Percentiles rank a stretch among this genome's conserved stretches.
phyloP scores from a whole-genome alignment of 2,329 filamentous ascomycete species.

The Tolypocladium nubicola region DNA sequence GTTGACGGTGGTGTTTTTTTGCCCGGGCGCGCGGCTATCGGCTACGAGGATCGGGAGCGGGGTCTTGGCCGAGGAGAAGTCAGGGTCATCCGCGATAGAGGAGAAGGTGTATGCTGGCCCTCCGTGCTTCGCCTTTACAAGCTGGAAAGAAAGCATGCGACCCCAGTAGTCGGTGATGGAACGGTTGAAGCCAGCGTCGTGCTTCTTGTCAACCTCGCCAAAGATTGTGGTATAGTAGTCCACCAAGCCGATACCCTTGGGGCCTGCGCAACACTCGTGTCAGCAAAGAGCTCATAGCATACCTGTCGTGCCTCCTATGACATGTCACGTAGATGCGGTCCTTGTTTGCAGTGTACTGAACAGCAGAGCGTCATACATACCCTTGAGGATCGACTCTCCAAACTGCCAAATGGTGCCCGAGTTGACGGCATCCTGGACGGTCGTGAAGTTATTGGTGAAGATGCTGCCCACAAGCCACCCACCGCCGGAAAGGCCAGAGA shows the following conservation, averaged over 20 bases:
- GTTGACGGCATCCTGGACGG: slow-evolving; percentile 29
- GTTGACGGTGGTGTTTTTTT: slow-evolving; percentile 36
- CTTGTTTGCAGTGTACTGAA: no score
- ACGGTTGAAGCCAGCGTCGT: slow-evolving; percentile 32
- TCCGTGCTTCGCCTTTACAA: slow-evolving; percentile 66
- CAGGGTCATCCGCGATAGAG: slow-evolving; percentile 40
- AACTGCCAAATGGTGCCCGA: slow-evolving; percentile 29
- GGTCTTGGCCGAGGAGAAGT: slow-evolving; percentile 29
- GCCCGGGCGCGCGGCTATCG: slow-evolving; percentile 33
- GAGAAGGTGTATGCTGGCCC: slow-evolving; percentile 74
- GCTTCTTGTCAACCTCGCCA: slow-evolving; percentile 23
- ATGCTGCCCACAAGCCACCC: slow-evolving; percentile 79
- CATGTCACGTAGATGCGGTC: no score
- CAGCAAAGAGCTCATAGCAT: neutral
- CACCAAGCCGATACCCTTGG: slow-evolving; percentile 22
- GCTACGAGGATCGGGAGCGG: slow-evolving; percentile 41
- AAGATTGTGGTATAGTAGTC: slow-evolving; percentile 28
- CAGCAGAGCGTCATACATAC: slow-evolving; percentile 6
- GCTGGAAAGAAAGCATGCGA: slow-evolving; percentile 74
- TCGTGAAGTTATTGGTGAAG: slow-evolving; percentile 74
- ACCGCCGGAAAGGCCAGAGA: slow-evolving; percentile 72
- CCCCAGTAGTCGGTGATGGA: slow-evolving; percentile 87
- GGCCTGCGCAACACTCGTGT: slow-evolving; percentile 11
- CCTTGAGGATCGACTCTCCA: slow-evolving; percentile 27
- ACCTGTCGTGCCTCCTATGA: no score